Conservation (phyloP, 352 stramenopile species). For the Pythium phragmiticola region DNA sequence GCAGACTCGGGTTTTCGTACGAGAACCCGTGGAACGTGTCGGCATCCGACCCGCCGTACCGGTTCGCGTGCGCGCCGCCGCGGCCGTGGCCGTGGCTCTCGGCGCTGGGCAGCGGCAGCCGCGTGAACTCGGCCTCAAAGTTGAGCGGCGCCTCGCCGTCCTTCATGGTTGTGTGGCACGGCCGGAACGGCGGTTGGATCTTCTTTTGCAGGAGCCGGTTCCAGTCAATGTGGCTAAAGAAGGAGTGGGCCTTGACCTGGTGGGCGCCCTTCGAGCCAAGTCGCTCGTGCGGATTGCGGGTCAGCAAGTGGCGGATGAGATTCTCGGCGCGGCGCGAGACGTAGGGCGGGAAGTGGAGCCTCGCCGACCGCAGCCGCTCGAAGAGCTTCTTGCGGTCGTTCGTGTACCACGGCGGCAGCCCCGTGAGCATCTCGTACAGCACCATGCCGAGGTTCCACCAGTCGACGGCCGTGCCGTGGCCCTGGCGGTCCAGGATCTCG, state of each 20-base stretch:
- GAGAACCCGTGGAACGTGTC: constrained; percentile 90
- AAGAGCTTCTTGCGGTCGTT: constrained; percentile 92
- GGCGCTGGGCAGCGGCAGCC: constrained; percentile 88
- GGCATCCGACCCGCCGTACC: constrained; percentile 61
- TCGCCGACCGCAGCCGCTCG: constrained; percentile 84
- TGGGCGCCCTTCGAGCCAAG: constrained; percentile 74
- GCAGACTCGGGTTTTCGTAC: constrained; percentile 77
- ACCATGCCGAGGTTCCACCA: constrained; percentile 55
- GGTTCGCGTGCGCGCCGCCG: constrained; percentile 42
- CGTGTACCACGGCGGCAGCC: constrained; percentile 90
- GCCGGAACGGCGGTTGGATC: constrained; percentile 83
- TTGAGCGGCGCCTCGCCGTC: constrained; percentile 72
- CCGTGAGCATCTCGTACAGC: constrained; percentile 55
- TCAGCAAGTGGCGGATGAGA: constrained; percentile 84
- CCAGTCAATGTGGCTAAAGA: constrained; percentile 84
- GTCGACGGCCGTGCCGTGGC: constrained; percentile 47
- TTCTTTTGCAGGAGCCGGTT: constrained; percentile 80
- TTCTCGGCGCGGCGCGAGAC: constrained; percentile 48
- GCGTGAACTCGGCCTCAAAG: constrained; percentile 90
- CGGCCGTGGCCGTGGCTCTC: constrained; percentile 65
- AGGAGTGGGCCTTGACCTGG: constrained; percentile 86
- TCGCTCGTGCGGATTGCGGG: constrained; percentile 75
- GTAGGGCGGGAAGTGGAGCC: constrained; percentile 74
- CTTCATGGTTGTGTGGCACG: constrained; percentile 68
- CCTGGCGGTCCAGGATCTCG: constrained; percentile 40